These are phyloP conservation scores for Flagelloscypha sp. DNA, from an alignment of 768 basidiomycete species.

Conservation along the genomic window DNA sequence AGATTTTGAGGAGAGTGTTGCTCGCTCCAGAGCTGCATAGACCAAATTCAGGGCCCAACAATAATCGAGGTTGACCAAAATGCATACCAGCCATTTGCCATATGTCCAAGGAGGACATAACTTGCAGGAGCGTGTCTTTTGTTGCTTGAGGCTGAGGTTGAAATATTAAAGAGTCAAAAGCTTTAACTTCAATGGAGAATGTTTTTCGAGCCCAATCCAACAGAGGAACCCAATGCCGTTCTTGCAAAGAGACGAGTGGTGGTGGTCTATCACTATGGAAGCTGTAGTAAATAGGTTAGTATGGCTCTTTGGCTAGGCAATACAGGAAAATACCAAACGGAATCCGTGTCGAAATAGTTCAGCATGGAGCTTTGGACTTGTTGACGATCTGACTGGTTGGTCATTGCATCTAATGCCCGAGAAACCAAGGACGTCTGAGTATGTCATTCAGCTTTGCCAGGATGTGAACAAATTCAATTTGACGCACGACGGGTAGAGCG, in stretches of 20 bases:
- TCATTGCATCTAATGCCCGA: slow-evolving; percentile 79
- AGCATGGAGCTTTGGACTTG: slow-evolving; percentile 65
- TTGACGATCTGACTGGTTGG: slow-evolving; percentile 42
- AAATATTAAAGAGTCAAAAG: slow-evolving; percentile 65
- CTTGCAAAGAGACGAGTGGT: slow-evolving; percentile 68
- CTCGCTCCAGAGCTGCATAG: slow-evolving; percentile 77
- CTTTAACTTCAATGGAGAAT: slow-evolving; percentile 58
- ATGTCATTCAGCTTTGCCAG: slow-evolving; percentile 7
- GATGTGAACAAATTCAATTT: not conserved
- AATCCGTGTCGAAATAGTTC: slow-evolving; percentile 90
- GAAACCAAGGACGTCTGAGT: slow-evolving; percentile 81
- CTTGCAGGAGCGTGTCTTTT: slow-evolving; percentile 44
- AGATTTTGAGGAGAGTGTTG: slow-evolving; percentile 83
- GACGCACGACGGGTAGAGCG: slow-evolving; percentile 77
- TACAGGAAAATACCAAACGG: slow-evolving; percentile 56
- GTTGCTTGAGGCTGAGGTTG: slow-evolving; percentile 66
- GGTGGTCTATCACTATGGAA: slow-evolving; percentile 78
- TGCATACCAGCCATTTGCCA: slow-evolving; percentile 91
- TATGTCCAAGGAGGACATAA: slow-evolving; percentile 57
- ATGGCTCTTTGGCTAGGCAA: not conserved
- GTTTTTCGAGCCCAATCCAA: slow-evolving; percentile 67
- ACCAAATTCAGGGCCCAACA: not conserved
- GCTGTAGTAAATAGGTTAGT: slow-evolving; percentile 28
- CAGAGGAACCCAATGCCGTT: slow-evolving; percentile 82
- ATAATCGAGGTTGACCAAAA: slow-evolving; percentile 6